Percentiles rank a stretch among this genome's conserved stretches.
Evolutionary conservation across 306 rosid species (phyloP).

Genomic region (Castanospermum australe): DNA sequence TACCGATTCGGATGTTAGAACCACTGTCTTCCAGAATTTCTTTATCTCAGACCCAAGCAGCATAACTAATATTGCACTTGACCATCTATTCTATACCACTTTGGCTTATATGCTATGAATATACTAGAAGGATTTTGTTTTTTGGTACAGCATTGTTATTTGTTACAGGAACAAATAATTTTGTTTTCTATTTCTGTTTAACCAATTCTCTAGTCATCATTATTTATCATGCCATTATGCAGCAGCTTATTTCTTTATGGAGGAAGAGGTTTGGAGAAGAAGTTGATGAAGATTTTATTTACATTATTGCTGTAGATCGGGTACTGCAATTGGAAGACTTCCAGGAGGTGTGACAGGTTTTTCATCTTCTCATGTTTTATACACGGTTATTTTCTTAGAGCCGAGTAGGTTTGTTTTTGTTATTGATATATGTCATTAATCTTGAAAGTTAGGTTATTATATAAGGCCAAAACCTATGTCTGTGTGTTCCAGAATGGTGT

Average conservation of each 20-base stretch:
- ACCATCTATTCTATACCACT: neutral
- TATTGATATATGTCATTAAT: neutral
- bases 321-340: slow-evolving; percentile 86
- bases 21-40: neutral
- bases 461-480: neutral
- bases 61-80: neutral
- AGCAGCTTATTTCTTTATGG: slow-evolving; percentile 71
- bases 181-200: neutral
- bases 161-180: neutral
- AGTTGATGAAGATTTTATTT: slow-evolving; percentile 62
- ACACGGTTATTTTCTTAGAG: neutral
- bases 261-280: slow-evolving; percentile 83
- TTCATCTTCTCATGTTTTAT: neutral
- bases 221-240: slow-evolving; percentile 18
- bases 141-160: neutral
- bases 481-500: slow-evolving; percentile 56
- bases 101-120: neutral
- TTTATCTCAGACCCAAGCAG: neutral
- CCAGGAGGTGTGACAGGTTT: slow-evolving; percentile 57
- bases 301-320: slow-evolving; percentile 62
- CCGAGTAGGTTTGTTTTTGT: neutral
- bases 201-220: neutral
- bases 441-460: slow-evolving; percentile 3
- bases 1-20: neutral
- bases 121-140: neutral